Base-by-base conservation (phyloP, 108 stramenopile genomes). In the Nitzschia palea region DNA sequence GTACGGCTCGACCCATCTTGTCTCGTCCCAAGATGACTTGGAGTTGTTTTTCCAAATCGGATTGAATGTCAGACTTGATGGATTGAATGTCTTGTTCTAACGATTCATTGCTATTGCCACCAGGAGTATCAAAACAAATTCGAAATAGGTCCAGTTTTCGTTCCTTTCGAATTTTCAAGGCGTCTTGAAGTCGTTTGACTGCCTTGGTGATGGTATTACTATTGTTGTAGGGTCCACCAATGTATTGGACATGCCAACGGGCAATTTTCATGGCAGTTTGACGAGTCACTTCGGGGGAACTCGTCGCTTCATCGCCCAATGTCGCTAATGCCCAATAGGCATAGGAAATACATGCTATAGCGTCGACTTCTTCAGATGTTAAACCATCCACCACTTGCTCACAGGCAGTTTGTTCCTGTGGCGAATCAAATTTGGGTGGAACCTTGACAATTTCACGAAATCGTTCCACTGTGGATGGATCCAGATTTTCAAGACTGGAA, bases 21-120 rank as follows among this genome's bases (percentile, higher is more conserved):
- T 73, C 78, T 56, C 51, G 34, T 14, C 68, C 72, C 25, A 59
- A 34, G 10, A 68, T 25, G 5, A 62, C 30, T 17, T 48, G 42
- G 4, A 55, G 35, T 50, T 77, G 76, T 44, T 36, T 26, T 32
- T 65, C 36, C 48, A 77, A 32, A 29, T 77, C 76, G n/a, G 37
- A 26, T 18, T 12, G 40, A 48, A 77, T 55, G 15, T 45, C 44
- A 15, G 2, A 23, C 12, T 35, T 12, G 22, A 67, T 55, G 15
- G 23, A 26, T 55, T 67, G 8, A 8, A 27, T 35, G 18, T 67
- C 37, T 20, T 28, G 26, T 0, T 22, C 25, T 29, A 26, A 9
- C 1, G 51, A 14, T 12, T 25, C n/a, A n/a, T 58, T 50, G 28
- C 12, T 14, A n/a, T 53, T 27, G 17, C 26, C 26, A 20, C 8